These are phyloP conservation scores for Colletotrichum eremochloae DNA, from an alignment of 2,329 filamentous ascomycete genomes.

Conservation along the genomic window DNA sequence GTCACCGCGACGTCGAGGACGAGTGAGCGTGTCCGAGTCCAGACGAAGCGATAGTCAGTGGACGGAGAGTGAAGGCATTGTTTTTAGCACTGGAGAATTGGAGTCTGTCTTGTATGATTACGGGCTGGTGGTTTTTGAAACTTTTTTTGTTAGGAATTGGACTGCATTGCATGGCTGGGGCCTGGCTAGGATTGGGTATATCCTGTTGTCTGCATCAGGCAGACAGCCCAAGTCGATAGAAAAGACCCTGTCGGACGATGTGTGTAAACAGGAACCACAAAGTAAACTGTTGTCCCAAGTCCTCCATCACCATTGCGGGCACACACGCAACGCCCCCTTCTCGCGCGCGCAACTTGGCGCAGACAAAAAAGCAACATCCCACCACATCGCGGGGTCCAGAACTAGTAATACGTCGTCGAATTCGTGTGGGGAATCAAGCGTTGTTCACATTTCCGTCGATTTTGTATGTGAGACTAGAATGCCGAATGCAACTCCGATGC, in stretches of 20 bases:
- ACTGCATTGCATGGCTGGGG: conserved; percentile 48
- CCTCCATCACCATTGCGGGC: conserved; percentile 19
- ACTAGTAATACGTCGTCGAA: conserved; percentile 39
- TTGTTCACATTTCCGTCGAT: conserved; percentile 44
- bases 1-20: conserved; percentile 75
- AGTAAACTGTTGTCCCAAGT: conserved; percentile 28
- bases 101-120: conserved; percentile 56
- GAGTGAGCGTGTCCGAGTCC: conserved; percentile 57
- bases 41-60: neutral
- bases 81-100: conserved; percentile 54
- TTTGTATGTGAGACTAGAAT: conserved; percentile 53
- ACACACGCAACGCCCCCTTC: conserved; percentile 19
- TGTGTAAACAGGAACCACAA: conserved; percentile 26
- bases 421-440: conserved; percentile 44
- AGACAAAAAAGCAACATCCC: conserved; percentile 27
- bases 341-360: conserved; percentile 15
- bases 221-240: conserved; percentile 35
- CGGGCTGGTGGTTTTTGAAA: conserved; percentile 45
- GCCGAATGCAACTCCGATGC: conserved; percentile 63
- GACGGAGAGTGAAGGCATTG: conserved; percentile 24
- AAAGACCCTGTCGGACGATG: conserved; percentile 29
- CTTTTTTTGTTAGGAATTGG: conserved; percentile 51
- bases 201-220: conserved; percentile 35
- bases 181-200: conserved; percentile 34
- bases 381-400: conserved; percentile 28